Evolutionary conservation across 2,329 filamentous ascomycete species (phyloP).

Genomic region (Nothophoma quercina): DNA sequence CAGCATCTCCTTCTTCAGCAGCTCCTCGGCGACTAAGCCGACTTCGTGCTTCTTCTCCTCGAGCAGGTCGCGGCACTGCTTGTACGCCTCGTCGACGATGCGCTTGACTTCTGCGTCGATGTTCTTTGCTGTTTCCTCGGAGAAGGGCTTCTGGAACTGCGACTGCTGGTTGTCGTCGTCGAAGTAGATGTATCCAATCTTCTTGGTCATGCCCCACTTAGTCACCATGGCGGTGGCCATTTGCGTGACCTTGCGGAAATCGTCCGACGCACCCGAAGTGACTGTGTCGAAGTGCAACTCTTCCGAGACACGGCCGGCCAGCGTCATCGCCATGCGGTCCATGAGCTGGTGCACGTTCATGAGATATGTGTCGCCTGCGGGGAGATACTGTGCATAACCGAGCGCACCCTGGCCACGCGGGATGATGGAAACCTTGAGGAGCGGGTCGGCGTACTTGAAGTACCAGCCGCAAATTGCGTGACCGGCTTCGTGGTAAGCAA

Average conservation of each 20-base stretch:
- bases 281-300: constrained; percentile 97
- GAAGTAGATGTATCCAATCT: constrained; percentile 92
- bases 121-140: constrained; percentile 87
- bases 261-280: constrained; percentile 91
- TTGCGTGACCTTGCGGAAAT: constrained; percentile 97
- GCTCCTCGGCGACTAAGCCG: constrained; percentile 88
- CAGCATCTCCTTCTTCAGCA: constrained; percentile 90
- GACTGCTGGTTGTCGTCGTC: constrained; percentile 77
- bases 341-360: constrained; percentile 96
- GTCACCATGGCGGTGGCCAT: constrained; percentile 99
- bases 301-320: constrained; percentile 93
- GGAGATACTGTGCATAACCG: constrained; percentile 97
- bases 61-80: constrained; percentile 84
- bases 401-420: constrained; percentile 92
- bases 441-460: constrained; percentile 93
- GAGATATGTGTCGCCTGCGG: constrained; percentile 87
- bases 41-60: constrained; percentile 87
- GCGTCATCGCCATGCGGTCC: constrained; percentile 99
- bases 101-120: constrained; percentile 92
- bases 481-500: constrained; percentile 97
- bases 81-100: constrained; percentile 92
- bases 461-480: constrained; percentile 99
- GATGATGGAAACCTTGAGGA: constrained; percentile 98
- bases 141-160: constrained; percentile 91
- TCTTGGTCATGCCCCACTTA: constrained; percentile 98